phyloP scores from a whole-genome alignment of 805 yeast genomes.

The Priceomyces melissophilus region DNA sequence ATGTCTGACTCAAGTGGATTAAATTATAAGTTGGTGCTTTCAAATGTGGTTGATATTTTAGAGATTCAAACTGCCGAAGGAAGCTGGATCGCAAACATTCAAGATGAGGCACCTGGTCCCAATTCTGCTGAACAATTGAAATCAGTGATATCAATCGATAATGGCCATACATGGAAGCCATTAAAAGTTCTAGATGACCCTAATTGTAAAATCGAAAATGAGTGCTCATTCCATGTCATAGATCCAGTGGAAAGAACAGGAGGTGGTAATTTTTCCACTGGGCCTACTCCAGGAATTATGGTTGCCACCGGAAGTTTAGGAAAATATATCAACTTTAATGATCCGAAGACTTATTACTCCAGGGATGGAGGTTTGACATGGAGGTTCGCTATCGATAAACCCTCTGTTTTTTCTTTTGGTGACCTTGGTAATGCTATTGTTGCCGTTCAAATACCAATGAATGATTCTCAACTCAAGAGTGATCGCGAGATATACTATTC shows the following conservation, averaged over 20 bases:
- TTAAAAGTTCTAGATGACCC: slow-evolving; percentile 43
- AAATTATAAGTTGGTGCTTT: slow-evolving; percentile 43
- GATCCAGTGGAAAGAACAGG: slow-evolving; percentile 34
- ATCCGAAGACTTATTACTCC: slow-evolving; percentile 54
- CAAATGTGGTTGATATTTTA: slow-evolving; percentile 41
- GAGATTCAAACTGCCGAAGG: slow-evolving; percentile 58
- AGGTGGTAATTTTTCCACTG: slow-evolving; percentile 40
- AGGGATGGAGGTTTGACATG: slow-evolving; percentile 78
- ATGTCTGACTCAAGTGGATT: slow-evolving; percentile 60
- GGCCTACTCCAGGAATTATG: slow-evolving; percentile 53
- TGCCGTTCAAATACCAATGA: slow-evolving; percentile 45
- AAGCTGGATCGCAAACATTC: slow-evolving; percentile 50
- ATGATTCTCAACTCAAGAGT: slow-evolving; percentile 15
- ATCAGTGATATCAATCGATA: slow-evolving; percentile 37
- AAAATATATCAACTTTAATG: slow-evolving; percentile 11
- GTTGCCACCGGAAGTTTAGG: slow-evolving; percentile 35
- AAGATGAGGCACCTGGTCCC: slow-evolving; percentile 12
- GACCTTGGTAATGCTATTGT: slow-evolving; percentile 74
- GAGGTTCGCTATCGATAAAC: slow-evolving; percentile 51
- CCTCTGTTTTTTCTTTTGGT: slow-evolving; percentile 60
- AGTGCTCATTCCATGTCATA: slow-evolving; percentile 47
- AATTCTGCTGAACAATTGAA: slow-evolving; percentile 25
- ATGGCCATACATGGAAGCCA: slow-evolving; percentile 53
- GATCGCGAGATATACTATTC: slow-evolving; percentile 47
- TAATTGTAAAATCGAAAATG: slow-evolving; percentile 38